Conservation (phyloP, 148 eudicot species). For the Amaranthus cruentus region DNA sequence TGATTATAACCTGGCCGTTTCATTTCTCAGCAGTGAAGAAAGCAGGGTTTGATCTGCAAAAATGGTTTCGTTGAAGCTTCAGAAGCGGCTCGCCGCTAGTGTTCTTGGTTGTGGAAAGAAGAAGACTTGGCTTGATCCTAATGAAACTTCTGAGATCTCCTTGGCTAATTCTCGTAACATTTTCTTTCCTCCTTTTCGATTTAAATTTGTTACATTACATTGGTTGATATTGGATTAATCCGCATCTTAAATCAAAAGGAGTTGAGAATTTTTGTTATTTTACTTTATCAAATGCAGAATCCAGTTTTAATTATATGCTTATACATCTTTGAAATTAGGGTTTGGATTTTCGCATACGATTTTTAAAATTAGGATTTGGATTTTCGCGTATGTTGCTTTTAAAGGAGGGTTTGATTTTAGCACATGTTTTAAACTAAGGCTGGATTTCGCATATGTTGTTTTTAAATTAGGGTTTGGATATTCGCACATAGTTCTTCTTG, state of each 20-base stretch:
- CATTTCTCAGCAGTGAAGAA: neutral
- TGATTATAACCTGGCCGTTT: neutral
- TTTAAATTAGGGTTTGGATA: neutral
- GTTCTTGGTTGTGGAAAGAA: constrained; percentile 41
- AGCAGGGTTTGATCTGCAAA: neutral
- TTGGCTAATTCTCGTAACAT: constrained; percentile 53
- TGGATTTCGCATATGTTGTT: neutral
- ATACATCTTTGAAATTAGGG: neutral
- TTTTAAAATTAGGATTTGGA: neutral
- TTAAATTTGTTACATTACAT: neutral
- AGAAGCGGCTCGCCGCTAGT: constrained; percentile 52
- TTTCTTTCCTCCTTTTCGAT: constrained; percentile 6
- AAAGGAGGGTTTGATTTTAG: neutral
- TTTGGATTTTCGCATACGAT: neutral
- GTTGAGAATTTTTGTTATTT: no score
- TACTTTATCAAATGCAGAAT: neutral
- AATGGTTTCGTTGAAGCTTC: constrained; percentile 55
- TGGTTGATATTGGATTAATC: no score
- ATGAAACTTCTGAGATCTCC: constrained; percentile 51
- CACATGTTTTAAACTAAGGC: neutral
- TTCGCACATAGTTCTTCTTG: constrained; percentile 45
- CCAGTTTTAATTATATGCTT: neutral
- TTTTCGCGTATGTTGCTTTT: neutral
- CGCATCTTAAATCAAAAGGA: no score
- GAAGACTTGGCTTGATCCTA: constrained; percentile 58